Percentiles rank a stretch among this genome's conserved stretches.
Conservation (phyloP, 108 stramenopile genomes). For the Pinguiococcus pyrenoidosus region DNA sequence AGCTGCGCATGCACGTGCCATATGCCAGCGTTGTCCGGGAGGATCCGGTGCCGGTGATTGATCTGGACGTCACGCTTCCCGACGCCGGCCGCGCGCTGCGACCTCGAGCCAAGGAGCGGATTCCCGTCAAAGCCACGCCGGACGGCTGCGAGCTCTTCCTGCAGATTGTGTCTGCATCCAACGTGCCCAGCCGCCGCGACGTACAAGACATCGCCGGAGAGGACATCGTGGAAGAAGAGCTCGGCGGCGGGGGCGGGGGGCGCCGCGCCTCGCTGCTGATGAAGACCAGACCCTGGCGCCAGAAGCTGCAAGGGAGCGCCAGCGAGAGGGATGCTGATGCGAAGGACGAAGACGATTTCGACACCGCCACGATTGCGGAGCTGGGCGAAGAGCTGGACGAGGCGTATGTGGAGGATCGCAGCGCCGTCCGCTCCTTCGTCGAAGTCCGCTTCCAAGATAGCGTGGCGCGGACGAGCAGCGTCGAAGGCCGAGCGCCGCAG, state of each 20-base stretch:
- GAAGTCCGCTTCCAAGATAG: conserved; percentile 33
- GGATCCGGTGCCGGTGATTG: conserved; percentile 1
- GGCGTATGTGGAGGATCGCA: conserved; percentile 7
- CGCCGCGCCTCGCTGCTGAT: background rate
- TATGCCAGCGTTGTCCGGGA: conserved; percentile 14
- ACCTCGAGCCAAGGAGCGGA: background rate
- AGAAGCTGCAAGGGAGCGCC: too few species aligned
- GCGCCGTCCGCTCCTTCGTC: conserved; percentile 26
- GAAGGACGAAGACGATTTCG: too few species aligned
- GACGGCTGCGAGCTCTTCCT: conserved; percentile 8
- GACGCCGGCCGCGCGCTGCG: background rate
- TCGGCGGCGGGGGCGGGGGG: conserved; percentile 1
- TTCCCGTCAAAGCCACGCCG: background rate
- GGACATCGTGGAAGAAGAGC: too few species aligned
- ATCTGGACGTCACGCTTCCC: background rate
- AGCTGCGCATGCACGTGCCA: conserved; percentile 2
- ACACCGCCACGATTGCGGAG: too few species aligned
- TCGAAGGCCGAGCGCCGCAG: conserved; percentile 34
- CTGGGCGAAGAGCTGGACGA: too few species aligned
- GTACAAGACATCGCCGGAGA: too few species aligned
- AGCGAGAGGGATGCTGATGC: too few species aligned
- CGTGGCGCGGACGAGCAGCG: conserved; percentile 15
- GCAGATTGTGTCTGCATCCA: conserved; percentile 15
- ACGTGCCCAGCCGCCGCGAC: conserved; percentile 9
- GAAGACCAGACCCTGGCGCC: too few species aligned